A percentile compares a stretch with the other conserved stretches of the same genome.
Conservation (phyloP, 495 filamentous ascomycete species). For the Neurospora sublineolata region DNA sequence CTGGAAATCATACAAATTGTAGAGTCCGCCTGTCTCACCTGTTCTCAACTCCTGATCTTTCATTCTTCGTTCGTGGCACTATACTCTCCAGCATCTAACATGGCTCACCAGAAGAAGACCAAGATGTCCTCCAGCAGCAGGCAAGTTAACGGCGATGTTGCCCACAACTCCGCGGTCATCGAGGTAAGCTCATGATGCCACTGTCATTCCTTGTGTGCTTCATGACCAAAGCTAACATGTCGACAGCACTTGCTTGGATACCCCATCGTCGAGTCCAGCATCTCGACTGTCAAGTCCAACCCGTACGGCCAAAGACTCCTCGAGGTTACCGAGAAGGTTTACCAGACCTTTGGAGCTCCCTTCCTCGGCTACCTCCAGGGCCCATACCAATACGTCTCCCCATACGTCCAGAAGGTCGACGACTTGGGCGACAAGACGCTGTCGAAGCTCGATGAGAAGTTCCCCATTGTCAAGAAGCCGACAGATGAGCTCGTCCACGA, state of each 20-base stretch:
- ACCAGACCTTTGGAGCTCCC: slow-evolving; percentile 51
- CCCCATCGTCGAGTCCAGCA: slow-evolving; percentile 70
- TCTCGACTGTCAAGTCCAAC: slow-evolving; percentile 65
- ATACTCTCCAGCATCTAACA: slow-evolving; percentile 9
- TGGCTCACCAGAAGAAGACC: slow-evolving; percentile 8
- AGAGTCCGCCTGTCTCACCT: neutral
- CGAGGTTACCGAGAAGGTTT: slow-evolving; percentile 56
- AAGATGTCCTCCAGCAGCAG: slow-evolving; percentile 12
- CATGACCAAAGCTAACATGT: slow-evolving; percentile 2
- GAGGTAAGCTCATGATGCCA: slow-evolving; percentile 9
- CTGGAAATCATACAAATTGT: neutral
- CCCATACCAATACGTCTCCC: slow-evolving; percentile 66
- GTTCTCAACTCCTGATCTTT: neutral
- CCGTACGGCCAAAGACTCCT: slow-evolving; percentile 73
- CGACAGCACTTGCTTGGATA: slow-evolving; percentile 71
- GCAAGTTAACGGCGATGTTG: slow-evolving; percentile 20
- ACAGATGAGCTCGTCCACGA: slow-evolving; percentile 62
- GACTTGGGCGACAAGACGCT: slow-evolving; percentile 65
- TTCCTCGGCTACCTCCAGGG: slow-evolving; percentile 64
- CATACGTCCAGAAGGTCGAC: slow-evolving; percentile 76
- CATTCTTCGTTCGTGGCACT: neutral
- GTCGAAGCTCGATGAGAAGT: slow-evolving; percentile 58
- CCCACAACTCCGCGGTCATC: slow-evolving; percentile 14
- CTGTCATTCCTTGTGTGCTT: neutral
- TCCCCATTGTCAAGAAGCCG: slow-evolving; percentile 83